Evolutionary conservation across 2,329 filamentous ascomycete species (phyloP), one percentile per base, ranked within the genome.

Genomic region (Leptographium wingfieldii): DNA sequence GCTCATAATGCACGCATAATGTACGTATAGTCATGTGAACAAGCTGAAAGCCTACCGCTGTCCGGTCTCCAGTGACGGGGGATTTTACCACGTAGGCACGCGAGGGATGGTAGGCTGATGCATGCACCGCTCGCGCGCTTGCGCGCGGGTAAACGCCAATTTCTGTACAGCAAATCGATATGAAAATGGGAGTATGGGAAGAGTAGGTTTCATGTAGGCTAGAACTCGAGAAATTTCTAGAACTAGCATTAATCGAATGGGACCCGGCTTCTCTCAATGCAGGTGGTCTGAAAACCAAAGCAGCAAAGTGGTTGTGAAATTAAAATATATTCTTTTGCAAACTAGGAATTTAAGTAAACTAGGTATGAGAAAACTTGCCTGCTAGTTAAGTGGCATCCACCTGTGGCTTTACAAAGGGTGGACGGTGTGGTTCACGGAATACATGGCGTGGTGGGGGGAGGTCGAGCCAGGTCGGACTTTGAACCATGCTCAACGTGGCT

Each of bases 401-500:
- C 14, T 33, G 14, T 31, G 11, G 25, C 25, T 33, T 29, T n/a
- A 48, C 16, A 9, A 57, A 35, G 29, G 48, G 48, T 40, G 46
- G 31, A 53, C 25, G 33, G 56, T 25, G 48, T 25, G n/a, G 51
- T 46, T 29, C 49, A 56, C 29, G 55, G 48, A 59, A 40, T 59
- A 54, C 38, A 60, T 52, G 56, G 35, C 22, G 29, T 58, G 60
- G 61, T 60, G 51, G 55, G 53, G 33, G 25, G 35, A 59, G 59
- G 61, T 52, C 52, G 53, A 63, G 66, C 58, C 65, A 63, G 65
- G 63, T 66, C 65, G 65, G 66, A 67, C 67, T 67, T 63, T 67
- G 67, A 69, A 65, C 65, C 66, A 61, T 66, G 66, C 65, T 68
- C 69, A 64, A 72, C 70, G 70, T 72, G 70, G 70, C 70, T 71